These are phyloP conservation scores for Blastobotrys elegans DNA, from an alignment of 1,139 yeast genomes.

Conservation along the genomic window DNA sequence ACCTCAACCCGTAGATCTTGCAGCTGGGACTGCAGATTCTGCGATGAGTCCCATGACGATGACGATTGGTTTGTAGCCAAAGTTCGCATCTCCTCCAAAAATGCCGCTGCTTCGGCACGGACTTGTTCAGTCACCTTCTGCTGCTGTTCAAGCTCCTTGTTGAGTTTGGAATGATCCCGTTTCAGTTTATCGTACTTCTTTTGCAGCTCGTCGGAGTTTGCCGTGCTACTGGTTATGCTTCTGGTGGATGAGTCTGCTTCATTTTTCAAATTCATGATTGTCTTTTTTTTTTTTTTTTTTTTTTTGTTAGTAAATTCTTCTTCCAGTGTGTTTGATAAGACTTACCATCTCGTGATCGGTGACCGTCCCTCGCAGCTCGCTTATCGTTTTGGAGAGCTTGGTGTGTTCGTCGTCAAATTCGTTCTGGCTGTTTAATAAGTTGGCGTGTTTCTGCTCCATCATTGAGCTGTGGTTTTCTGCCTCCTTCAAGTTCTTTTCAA, in stretches of 20 bases:
- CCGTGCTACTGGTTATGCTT: conserved; percentile 2
- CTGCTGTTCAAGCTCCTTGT: conserved; percentile 33
- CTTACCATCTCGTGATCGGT: conserved; percentile 11
- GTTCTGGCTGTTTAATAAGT: conserved; percentile 7
- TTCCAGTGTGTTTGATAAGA: not conserved
- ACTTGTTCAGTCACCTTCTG: conserved; percentile 38
- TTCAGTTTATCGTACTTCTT: conserved; percentile 21
- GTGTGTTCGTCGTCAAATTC: conserved; percentile 1
- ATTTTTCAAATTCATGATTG: conserved; percentile 15
- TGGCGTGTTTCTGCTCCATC: conserved; percentile 13
- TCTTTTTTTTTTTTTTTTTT: conserved; percentile 5
- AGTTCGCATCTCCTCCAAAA: conserved; percentile 38
- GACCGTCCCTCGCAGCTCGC: conserved; percentile 5
- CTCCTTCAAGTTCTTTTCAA: conserved; percentile 8
- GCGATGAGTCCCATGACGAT: conserved; percentile 23
- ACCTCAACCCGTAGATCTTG: conserved; percentile 34
- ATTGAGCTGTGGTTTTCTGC: conserved; percentile 14
- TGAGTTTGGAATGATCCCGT: conserved; percentile 23
- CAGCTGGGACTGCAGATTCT: conserved; percentile 26
- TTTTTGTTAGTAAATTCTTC: not conserved
- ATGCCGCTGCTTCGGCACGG: conserved; percentile 38
- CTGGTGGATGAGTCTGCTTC: conserved; percentile 6
- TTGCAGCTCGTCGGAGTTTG: conserved; percentile 13
- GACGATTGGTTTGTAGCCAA: conserved; percentile 27
- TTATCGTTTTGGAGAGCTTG: conserved; percentile 2